Percentiles rank a stretch among this genome's conserved stretches.
Evolutionary conservation across 805 yeast genomes (phyloP).

Genomic region (Starmerella kuoi): DNA sequence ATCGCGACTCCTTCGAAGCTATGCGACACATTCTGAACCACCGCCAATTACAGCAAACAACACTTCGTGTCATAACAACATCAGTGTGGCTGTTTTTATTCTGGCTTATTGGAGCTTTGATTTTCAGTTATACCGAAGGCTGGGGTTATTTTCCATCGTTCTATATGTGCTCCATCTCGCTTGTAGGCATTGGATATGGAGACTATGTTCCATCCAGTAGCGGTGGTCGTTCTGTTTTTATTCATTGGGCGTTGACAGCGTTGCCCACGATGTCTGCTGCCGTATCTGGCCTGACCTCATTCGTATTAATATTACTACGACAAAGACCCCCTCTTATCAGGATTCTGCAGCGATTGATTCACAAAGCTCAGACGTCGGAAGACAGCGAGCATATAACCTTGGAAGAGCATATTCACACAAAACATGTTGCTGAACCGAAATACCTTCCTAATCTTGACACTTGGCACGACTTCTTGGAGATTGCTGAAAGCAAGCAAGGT

Average conservation of each 20-base stretch:
- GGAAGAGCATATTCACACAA: not conserved
- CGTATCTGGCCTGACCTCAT: slow-evolving; percentile 14
- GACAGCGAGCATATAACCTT: not conserved
- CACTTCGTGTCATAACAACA: slow-evolving; percentile 28
- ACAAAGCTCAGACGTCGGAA: not conserved
- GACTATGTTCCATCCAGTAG: slow-evolving; percentile 50
- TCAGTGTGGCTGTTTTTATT: slow-evolving; percentile 41
- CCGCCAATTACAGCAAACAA: slow-evolving; percentile 6
- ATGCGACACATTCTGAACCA: slow-evolving; percentile 41
- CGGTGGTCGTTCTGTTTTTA: slow-evolving; percentile 62
- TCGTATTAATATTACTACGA: not conserved
- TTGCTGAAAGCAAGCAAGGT: not conserved
- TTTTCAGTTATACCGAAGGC: slow-evolving; percentile 38
- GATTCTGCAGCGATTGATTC: not conserved
- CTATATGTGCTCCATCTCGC: slow-evolving; percentile 66
- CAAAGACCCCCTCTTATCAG: not conserved
- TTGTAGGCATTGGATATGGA: slow-evolving; percentile 79
- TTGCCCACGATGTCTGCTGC: slow-evolving; percentile 67
- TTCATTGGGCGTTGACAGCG: slow-evolving; percentile 70
- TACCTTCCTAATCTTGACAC: not conserved
- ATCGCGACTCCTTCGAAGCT: slow-evolving; percentile 40
- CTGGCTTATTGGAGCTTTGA: slow-evolving; percentile 63
- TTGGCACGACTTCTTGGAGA: slow-evolving; percentile 12
- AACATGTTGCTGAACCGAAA: not conserved
- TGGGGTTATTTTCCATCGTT: slow-evolving; percentile 64